Evolutionary conservation across 768 basidiomycete species (phyloP), one percentile per base, ranked within the genome.

Genomic region (Tylopilus sp.): DNA sequence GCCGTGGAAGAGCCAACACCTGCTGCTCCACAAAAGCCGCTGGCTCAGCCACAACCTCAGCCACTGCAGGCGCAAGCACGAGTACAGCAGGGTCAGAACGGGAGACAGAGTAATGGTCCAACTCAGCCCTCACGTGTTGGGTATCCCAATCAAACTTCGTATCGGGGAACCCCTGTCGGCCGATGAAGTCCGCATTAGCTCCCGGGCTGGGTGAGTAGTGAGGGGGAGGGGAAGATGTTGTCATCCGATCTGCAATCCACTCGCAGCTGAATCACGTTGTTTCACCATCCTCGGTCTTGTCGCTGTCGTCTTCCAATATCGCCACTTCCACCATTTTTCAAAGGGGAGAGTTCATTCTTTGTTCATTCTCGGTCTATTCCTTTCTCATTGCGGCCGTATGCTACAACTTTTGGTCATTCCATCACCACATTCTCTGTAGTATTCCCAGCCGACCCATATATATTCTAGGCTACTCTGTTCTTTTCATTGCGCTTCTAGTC

Each of bases 1-100:
- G 68, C 74, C 1, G 45, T 56, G 7, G 71, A 73, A 36, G 76
- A 79, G 44, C 65, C 74, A 1, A 74, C 77, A 40, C 78, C 74
- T 11, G 75, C 74, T 11, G 75, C 77, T 43, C 78, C 77, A 51
- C 73, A 75, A 51, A 72, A 70, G 35, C 57, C 66, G 17, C 59
- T 62, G 43, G 60, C 61, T 58, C 69, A 67, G 44, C 65, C 66
- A 40, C 74, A 74, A 59, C 67, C 69, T 54, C 67, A 69, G 51
- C 60, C 62, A 40, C 55, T 45, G 4, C 58, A 62, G 46, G n/a
- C 52, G 31, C 69, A 70, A 35, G 39, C 38, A 47, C 67, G 62
- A 43, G 69, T 67, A 53, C 65, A 66, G 45, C 52, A 50, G 15
- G 23, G 21, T 38, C 63, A 57, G 41, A 69, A 69, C 23, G 65